Conservation (phyloP, 192 early-diverging fungal genomes). For the Podila epicladia region DNA sequence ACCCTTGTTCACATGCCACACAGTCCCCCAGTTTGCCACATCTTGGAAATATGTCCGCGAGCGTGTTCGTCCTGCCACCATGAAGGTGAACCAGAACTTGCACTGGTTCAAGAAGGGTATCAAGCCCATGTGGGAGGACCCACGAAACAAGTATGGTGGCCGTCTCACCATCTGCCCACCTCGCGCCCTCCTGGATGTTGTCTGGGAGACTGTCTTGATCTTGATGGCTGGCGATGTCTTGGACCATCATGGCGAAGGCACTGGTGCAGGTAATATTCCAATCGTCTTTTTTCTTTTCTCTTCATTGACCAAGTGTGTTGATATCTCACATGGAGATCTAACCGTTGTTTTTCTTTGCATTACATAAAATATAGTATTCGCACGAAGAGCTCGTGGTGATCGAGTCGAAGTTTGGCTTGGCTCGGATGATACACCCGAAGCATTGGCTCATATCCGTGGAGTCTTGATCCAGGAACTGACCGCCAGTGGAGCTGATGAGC, state of each 20-base stretch:
- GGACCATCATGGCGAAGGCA: slow-evolving; percentile 37
- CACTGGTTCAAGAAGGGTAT: slow-evolving; percentile 75
- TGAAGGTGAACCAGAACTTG: slow-evolving; percentile 73
- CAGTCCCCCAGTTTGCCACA: slow-evolving; percentile 57
- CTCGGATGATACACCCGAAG: slow-evolving; percentile 33
- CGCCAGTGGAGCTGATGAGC: slow-evolving; percentile 37
- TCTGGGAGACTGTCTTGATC: slow-evolving; percentile 58
- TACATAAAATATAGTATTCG: slow-evolving; percentile 16
- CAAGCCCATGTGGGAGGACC: slow-evolving; percentile 86
- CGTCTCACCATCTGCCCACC: slow-evolving; percentile 51
- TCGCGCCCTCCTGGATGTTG: slow-evolving; percentile 40
- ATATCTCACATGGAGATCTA: neutral
- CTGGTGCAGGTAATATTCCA: slow-evolving; percentile 36
- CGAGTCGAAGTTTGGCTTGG: slow-evolving; percentile 63
- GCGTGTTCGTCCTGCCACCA: slow-evolving; percentile 43
- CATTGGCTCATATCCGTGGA: slow-evolving; percentile 46
- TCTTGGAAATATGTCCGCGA: slow-evolving; percentile 57
- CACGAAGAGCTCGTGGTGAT: slow-evolving; percentile 54
- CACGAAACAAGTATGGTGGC: slow-evolving; percentile 76
- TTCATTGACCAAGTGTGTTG: neutral
- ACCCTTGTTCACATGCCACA: slow-evolving; percentile 55
- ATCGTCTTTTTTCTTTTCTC: too few relatives aligned
- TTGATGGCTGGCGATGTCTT: slow-evolving; percentile 58
- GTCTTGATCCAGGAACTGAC: slow-evolving; percentile 36
- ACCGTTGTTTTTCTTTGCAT: neutral